Percentiles rank a stretch among this genome's conserved stretches.
Conservation (phyloP, 2,329 filamentous ascomycete genomes). For the Fusarium penzigii region DNA sequence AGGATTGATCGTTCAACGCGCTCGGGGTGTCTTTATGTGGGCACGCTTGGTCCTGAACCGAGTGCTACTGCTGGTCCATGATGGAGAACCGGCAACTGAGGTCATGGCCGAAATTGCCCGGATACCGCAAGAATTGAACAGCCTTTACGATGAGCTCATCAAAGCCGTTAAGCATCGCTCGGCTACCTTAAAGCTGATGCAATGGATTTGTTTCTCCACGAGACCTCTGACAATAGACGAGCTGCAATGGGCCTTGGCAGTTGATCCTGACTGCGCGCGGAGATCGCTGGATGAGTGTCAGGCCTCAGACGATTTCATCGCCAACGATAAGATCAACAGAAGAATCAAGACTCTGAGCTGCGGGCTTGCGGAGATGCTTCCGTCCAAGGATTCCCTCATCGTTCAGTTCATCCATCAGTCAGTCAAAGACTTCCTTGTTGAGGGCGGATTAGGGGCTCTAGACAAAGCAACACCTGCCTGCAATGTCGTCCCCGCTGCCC, state of each 20-base stretch:
- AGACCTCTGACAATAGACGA: slow-evolving; percentile 27
- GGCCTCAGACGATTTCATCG: slow-evolving; percentile 13
- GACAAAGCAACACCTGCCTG: neutral
- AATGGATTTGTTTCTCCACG: slow-evolving; percentile 27
- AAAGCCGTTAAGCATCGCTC: too few relatives aligned
- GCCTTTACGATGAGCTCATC: slow-evolving; percentile 28
- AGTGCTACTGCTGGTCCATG: slow-evolving; percentile 11
- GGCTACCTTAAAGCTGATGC: too few relatives aligned
- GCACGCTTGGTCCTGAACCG: slow-evolving; percentile 29
- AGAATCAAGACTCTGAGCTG: slow-evolving; percentile 26
- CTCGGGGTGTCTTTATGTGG: slow-evolving; percentile 39
- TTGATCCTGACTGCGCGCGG: slow-evolving; percentile 21
- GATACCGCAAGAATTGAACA: slow-evolving; percentile 23
- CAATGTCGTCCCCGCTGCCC: neutral
- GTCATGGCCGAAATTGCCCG: slow-evolving; percentile 22
- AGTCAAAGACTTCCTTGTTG: slow-evolving; percentile 6
- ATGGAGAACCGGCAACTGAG: slow-evolving; percentile 2
- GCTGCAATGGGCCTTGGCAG: slow-evolving; percentile 32
- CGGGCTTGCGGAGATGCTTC: slow-evolving; percentile 29
- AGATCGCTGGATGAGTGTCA: slow-evolving; percentile 22
- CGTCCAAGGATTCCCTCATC: neutral
- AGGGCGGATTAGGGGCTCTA: neutral
- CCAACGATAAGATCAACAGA: slow-evolving; percentile 12
- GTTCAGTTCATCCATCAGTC: slow-evolving; percentile 24
- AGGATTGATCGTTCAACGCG: slow-evolving; percentile 27